Evolutionary conservation across 192 early-diverging fungal species (phyloP), one percentile per base, ranked within the genome.

Genomic region (Linnemannia hyalina): DNA sequence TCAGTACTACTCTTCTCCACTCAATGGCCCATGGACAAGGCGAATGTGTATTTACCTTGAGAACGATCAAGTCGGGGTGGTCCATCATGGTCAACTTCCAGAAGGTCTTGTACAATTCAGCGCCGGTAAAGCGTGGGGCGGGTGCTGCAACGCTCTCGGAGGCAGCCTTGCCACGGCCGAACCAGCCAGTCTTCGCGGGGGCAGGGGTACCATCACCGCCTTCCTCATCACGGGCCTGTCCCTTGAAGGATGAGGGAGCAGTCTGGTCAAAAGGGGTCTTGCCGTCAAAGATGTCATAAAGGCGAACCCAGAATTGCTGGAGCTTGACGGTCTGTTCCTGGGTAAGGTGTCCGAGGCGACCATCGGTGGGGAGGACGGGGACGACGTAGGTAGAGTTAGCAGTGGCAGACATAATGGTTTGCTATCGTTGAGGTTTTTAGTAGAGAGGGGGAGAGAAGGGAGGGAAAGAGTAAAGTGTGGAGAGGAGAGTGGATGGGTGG

Each of bases 211-310:
- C 63, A 20, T 69, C 74, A 36, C 26, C 75, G 10, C 32, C 49
- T 4, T 77, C 79, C 0, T 81, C 75, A 1, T 86, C 84, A 15
- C 65, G 84, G n/a, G 75, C 60, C 26, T 86, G 84, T n/a, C 84
- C 84, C 52, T 86, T 86, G 52, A 80, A 86, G 16, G 79, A 86
- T 0, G 84, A 81, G 32, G 84, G 84, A 2, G 75, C 80, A 2
- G 84, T 74, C 26, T 86, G 84, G 72, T 86, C 84, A 78, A 86
- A 86, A 1, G 60, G 70, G 6, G 75, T 74, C 76, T 75, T 88
- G 70, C 80, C 82, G 40, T 89, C 81, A 79, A 89, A 91, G 63
- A 88, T 83, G 16, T 88, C 79, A 46, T 84, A 81, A 23, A 91
- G 79, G 20, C 81, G 44, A 32, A 47, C 47, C 86, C 87, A 90